A percentile compares a stretch with the other conserved stretches of the same genome.
Conservation (phyloP, 176 grass and related monocot genomes). For the Ensete ventricosum region DNA sequence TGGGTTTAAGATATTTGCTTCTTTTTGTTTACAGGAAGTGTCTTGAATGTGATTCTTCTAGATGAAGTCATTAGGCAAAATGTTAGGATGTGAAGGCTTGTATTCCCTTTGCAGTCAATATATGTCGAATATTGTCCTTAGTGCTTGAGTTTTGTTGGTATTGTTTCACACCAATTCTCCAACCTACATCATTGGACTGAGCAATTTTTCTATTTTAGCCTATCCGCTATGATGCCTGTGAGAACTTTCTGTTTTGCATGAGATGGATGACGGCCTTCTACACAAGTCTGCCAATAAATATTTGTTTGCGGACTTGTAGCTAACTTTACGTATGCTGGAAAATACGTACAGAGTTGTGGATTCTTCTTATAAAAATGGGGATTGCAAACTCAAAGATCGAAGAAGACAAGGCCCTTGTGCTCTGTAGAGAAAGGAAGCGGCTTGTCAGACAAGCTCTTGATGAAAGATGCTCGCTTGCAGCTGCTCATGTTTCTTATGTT, state of each 20-base stretch:
- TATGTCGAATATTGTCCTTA: too few relatives aligned
- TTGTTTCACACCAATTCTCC: neutral
- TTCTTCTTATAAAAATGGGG: constrained; percentile 33
- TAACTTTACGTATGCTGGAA: neutral
- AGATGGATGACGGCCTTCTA: neutral
- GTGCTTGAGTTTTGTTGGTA: too few relatives aligned
- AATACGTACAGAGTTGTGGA: neutral
- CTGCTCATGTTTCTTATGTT: constrained; percentile 71
- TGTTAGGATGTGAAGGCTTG: neutral
- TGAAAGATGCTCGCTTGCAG: constrained; percentile 66
- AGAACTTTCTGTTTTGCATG: neutral
- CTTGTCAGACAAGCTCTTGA: constrained; percentile 85
- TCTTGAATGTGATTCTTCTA: neutral
- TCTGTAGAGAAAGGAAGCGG: constrained; percentile 79
- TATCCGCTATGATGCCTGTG: neutral
- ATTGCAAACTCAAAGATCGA: constrained; percentile 49
- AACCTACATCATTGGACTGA: too few relatives aligned
- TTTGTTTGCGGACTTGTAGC: neutral
- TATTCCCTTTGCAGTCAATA: too few relatives aligned
- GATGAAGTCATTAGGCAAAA: neutral
- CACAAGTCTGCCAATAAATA: neutral
- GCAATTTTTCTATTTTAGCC: neutral
- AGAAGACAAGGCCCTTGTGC: constrained; percentile 73
- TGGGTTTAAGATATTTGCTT: neutral
- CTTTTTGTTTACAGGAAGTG: neutral